Evolutionary conservation across 495 filamentous ascomycete species (phyloP).

Genomic region (Immersiella caudata): DNA sequence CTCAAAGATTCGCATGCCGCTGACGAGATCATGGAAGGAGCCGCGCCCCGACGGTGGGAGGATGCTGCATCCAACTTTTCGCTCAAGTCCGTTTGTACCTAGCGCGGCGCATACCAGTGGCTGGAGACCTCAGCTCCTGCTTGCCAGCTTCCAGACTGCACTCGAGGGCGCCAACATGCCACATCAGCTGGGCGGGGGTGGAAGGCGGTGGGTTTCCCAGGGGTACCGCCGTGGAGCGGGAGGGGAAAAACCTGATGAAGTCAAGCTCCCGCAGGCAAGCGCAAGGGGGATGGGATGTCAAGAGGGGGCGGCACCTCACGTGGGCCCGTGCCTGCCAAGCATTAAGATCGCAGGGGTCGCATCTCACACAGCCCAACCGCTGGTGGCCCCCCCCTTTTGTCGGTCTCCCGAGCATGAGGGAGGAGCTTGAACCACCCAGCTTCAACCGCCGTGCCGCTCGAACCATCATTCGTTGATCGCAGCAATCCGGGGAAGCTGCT

Average conservation of each 20-base stretch:
- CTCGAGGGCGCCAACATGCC: conserved; percentile 8
- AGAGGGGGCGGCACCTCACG: conserved; percentile 3
- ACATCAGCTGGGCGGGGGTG: not conserved
- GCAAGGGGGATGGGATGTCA: not conserved
- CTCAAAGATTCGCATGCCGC: not conserved
- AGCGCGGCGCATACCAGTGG: not conserved
- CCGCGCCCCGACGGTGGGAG: not conserved
- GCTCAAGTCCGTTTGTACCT: too few species aligned
- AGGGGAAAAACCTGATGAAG: conserved; percentile 10
- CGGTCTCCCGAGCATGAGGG: too few species aligned
- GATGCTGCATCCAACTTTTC: not conserved
- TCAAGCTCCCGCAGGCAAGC: conserved; percentile 2
- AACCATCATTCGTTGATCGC: not conserved
- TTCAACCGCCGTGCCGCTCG: not conserved
- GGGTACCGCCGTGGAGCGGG: not conserved
- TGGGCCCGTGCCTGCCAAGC: conserved; percentile 22
- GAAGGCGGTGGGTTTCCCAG: conserved; percentile 1
- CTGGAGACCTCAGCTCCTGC: not conserved
- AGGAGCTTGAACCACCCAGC: not conserved
- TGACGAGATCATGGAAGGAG: not conserved
- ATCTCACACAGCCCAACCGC: not conserved
- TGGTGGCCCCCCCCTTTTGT: too few species aligned
- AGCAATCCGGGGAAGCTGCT: conserved; percentile 15
- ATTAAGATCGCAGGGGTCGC: conserved; percentile 12
- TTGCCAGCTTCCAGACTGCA: not conserved